These are phyloP conservation scores for Zelonia costaricensis DNA, from an alignment of 208 protist genomes.

Conservation along the genomic window DNA sequence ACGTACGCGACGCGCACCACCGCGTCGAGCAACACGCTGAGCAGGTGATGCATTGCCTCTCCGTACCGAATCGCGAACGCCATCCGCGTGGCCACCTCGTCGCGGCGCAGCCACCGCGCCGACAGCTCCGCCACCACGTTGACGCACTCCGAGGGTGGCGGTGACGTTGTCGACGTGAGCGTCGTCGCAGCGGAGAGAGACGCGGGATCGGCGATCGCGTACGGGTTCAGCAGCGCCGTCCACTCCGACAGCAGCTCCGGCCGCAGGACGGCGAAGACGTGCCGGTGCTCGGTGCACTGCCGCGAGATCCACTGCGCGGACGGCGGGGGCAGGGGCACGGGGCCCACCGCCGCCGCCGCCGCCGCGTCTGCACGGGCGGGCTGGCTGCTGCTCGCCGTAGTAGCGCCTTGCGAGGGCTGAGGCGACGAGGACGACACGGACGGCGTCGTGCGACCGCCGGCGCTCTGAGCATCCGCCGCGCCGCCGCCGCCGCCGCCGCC, in stretches of 20 bases:
- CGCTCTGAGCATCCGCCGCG: too few species aligned
- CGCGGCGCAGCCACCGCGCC: slow-evolving; percentile 15
- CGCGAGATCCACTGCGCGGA: slow-evolving; percentile 59
- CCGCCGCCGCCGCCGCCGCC: too few species aligned
- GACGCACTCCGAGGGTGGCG: neutral
- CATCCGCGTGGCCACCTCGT: slow-evolving; percentile 60
- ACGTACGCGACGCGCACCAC: slow-evolving; percentile 57
- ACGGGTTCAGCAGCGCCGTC: slow-evolving; percentile 19
- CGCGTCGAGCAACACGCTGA: slow-evolving; percentile 76
- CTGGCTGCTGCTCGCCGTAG: neutral
- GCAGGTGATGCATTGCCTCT: slow-evolving; percentile 46
- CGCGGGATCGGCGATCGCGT: slow-evolving; percentile 4
- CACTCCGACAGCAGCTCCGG: slow-evolving; percentile 12
- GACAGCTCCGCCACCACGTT: slow-evolving; percentile 4
- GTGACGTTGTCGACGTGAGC: neutral
- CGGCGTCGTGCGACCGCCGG: too few species aligned
- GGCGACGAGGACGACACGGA: neutral
- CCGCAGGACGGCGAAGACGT: slow-evolving; percentile 41
- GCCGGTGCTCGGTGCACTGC: slow-evolving; percentile 39
- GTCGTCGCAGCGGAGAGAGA: neutral
- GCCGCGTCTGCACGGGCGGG: neutral
- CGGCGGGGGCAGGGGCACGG: slow-evolving; percentile 22
- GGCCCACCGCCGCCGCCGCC: neutral
- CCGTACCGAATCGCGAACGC: slow-evolving; percentile 71
- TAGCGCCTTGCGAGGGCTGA: neutral